phyloP scores from a whole-genome alignment of 2,329 filamentous ascomycete genomes.

The Ascochyta fabae region DNA sequence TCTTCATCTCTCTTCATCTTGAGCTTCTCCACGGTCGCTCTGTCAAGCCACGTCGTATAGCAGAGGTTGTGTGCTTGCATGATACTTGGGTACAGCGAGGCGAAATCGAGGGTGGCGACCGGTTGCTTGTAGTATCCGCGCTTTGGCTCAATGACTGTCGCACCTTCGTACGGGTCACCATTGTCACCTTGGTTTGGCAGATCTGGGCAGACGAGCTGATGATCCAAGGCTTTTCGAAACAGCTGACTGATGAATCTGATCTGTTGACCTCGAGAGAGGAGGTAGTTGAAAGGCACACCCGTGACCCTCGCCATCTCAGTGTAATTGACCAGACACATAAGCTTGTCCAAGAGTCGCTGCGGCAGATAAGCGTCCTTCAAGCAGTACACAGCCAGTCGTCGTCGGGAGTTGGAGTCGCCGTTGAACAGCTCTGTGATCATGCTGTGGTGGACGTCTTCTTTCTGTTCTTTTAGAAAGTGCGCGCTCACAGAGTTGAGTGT shows the following conservation, averaged over 20 bases:
- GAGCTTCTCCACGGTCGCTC: constrained; percentile 76
- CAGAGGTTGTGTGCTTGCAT: constrained; percentile 99
- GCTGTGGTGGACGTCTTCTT: constrained; percentile 97
- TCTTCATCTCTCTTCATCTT: constrained; percentile 85
- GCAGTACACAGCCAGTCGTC: constrained; percentile 92
- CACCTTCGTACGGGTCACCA: constrained; percentile 95
- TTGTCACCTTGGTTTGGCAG: constrained; percentile 67
- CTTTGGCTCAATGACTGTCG: constrained; percentile 94
- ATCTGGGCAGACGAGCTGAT: constrained; percentile 94
- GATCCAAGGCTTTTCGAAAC: constrained; percentile 91
- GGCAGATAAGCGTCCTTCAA: constrained; percentile 97
- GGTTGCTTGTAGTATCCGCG: constrained; percentile 94
- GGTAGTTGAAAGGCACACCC: constrained; percentile 94
- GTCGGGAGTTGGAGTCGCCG: constrained; percentile 88
- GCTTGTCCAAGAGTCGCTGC: constrained; percentile 92
- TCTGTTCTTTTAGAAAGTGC: constrained; percentile 94
- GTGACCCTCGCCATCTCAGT: constrained; percentile 99
- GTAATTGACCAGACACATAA: constrained; percentile 98
- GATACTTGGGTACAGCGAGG: constrained; percentile 96
- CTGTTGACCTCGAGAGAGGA: constrained; percentile 91
- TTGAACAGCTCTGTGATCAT: constrained; percentile 99
- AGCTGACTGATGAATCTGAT: constrained; percentile 97
- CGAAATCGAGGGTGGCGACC: constrained; percentile 97
- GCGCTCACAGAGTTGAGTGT: constrained; percentile 96
- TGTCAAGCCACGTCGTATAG: constrained; percentile 91